Percentiles rank a stretch among this genome's conserved stretches.
These are phyloP conservation scores for Fusarium sp. DNA, from an alignment of 2,329 filamentous ascomycete genomes.

Conservation along the genomic window DNA sequence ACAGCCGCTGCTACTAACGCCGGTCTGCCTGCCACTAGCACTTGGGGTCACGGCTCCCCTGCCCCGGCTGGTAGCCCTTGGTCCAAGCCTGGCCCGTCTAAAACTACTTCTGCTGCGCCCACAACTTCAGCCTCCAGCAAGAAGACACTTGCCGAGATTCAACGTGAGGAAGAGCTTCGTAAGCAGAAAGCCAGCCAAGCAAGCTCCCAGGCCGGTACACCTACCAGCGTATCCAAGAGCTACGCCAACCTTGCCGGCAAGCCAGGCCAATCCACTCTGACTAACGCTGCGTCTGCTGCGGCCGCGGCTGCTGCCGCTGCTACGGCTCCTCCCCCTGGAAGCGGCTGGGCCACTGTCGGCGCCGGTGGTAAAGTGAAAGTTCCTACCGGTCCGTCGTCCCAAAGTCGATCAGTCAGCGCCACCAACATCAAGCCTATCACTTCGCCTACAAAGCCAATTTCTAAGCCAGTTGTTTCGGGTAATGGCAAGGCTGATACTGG, in stretches of 20 bases:
- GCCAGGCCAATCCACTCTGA: slow-evolving; percentile 55
- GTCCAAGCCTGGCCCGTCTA: slow-evolving; percentile 70
- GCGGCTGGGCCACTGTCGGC: slow-evolving; percentile 93
- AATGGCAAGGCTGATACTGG: slow-evolving; percentile 53
- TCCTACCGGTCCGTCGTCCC: slow-evolving; percentile 68
- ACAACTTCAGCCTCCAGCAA: slow-evolving; percentile 61
- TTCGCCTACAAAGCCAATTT: slow-evolving; percentile 62
- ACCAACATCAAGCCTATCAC: slow-evolving; percentile 57
- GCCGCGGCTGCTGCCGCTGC: slow-evolving; percentile 47
- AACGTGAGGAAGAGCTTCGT: slow-evolving; percentile 85
- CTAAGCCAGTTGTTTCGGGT: slow-evolving; percentile 61
- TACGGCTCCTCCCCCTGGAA: slow-evolving; percentile 55
- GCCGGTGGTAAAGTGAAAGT: slow-evolving; percentile 91
- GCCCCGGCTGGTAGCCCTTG: slow-evolving; percentile 73
- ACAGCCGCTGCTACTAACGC: slow-evolving; percentile 61
- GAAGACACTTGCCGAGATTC: slow-evolving; percentile 95
- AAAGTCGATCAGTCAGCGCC: slow-evolving; percentile 59
- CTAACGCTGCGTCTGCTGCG: slow-evolving; percentile 56
- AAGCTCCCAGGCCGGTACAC: slow-evolving; percentile 60
- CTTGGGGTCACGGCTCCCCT: slow-evolving; percentile 86
- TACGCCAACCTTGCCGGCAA: slow-evolving; percentile 96
- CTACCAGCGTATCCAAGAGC: slow-evolving; percentile 75
- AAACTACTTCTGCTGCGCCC: slow-evolving; percentile 48
- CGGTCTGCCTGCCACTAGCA: slow-evolving; percentile 85
- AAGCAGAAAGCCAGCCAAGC: slow-evolving; percentile 77